Percentiles rank a stretch among this genome's conserved stretches.
Evolutionary conservation across 2,329 filamentous ascomycete genomes (phyloP).

Genomic region (Orbilia brochopaga): DNA sequence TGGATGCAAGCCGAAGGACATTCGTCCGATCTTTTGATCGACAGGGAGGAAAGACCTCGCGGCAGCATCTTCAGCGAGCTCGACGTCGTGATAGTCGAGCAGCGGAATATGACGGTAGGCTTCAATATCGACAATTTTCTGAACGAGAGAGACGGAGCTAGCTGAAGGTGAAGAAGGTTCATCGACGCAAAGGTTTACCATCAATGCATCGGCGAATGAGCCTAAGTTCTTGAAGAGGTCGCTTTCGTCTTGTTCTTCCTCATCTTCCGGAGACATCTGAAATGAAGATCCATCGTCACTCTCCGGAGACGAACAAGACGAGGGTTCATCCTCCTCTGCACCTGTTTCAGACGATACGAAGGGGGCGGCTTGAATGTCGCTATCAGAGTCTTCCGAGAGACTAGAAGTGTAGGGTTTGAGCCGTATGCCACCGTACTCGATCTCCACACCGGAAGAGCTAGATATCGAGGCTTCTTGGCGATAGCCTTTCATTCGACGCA

Average conservation of each 20-base stretch:
- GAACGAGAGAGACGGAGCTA: not conserved
- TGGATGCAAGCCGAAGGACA: not conserved
- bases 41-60: not conserved
- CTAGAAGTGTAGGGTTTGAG: not conserved
- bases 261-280: not conserved
- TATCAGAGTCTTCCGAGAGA: not conserved
- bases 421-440: constrained; percentile 10
- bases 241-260: not conserved
- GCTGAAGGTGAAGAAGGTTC: not conserved
- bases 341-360: not conserved
- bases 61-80: constrained; percentile 1
- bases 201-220: constrained; percentile 10
- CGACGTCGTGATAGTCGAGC: constrained; percentile 12
- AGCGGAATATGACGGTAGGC: not conserved
- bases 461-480: not conserved
- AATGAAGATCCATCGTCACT: too few relatives aligned
- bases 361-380: not conserved
- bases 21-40: not conserved
- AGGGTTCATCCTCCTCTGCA: not conserved
- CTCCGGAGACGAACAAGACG: too few relatives aligned
- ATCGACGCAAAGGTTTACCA: not conserved
- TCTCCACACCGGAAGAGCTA: not conserved
- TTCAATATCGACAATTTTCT: not conserved
- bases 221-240: not conserved
- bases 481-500: not conserved